These are phyloP conservation scores for Bipolaris victoriae DNA, from an alignment of 2,329 filamentous ascomycete genomes.

Conservation along the genomic window DNA sequence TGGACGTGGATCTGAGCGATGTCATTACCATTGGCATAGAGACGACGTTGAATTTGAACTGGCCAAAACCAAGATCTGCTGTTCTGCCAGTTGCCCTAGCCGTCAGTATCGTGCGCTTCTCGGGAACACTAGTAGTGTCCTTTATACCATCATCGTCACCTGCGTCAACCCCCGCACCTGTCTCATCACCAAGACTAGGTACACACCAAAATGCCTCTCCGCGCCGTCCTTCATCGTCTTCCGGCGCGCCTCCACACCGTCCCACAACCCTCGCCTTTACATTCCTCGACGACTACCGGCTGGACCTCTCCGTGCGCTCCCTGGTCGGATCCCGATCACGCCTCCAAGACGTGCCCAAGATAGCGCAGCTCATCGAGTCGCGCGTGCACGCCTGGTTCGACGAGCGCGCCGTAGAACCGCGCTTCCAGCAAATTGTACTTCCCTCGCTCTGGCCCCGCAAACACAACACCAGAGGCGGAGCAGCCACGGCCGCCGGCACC, in stretches of 20 bases:
- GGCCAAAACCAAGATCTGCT: conserved; percentile 86
- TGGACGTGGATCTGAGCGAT: conserved; percentile 97
- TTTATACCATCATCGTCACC: conserved; percentile 73
- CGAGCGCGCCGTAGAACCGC: conserved; percentile 81
- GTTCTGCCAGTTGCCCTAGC: conserved; percentile 90
- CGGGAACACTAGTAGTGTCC: conserved; percentile 89
- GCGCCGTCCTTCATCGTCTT: conserved; percentile 37
- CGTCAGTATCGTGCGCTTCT: conserved; percentile 92
- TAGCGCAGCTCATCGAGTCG: conserved; percentile 81
- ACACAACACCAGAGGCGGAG: conserved; percentile 78
- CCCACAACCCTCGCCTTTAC: conserved; percentile 94
- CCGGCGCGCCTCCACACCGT: conserved; percentile 37
- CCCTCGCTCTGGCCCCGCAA: conserved; percentile 84
- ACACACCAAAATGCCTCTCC: conserved; percentile 53
- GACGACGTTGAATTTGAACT: conserved; percentile 93
- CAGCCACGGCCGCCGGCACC: conserved; percentile 59
- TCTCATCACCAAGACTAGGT: conserved; percentile 50
- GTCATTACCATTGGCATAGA: conserved; percentile 94
- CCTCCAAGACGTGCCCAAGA: conserved; percentile 85
- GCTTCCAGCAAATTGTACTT: conserved; percentile 84
- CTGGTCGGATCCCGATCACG: conserved; percentile 79
- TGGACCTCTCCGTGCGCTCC: conserved; percentile 82
- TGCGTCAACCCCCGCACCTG: conserved; percentile 28
- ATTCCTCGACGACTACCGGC: conserved; percentile 85
- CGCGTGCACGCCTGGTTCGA: conserved; percentile 87